Evolutionary conservation across 192 early-diverging fungal genomes (phyloP), one percentile per base, ranked within the genome.

Genomic region (Geosiphon pyriformis): DNA sequence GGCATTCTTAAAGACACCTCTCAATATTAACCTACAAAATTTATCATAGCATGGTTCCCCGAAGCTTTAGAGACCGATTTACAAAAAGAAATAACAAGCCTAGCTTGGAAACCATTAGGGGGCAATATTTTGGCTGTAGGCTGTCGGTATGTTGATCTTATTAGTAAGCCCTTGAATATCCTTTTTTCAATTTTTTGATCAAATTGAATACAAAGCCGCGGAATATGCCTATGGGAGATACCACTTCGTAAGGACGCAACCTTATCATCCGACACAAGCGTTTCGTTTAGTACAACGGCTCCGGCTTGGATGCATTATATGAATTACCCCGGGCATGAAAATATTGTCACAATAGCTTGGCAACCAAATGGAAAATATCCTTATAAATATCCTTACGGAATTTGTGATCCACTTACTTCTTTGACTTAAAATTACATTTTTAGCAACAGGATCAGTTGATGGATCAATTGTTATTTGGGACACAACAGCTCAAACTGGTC

Each of bases 341-440:
- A 56, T 30, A 56, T 67, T 23, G 65, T 67, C 6, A 53, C 65
- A 47, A 18, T 67, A 15, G 65, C 53, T 20, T 67, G 65, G 65
- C 32, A 67, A 30, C 65, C 65, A n/a, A 57, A 56, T 56, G 65
- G 53, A 67, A 53, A 42, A 67, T 67, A 67, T 67, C 65, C 65
- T 67, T 29, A 59, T 29, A 59, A 31, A 29, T 59, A 29, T 59
- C 26, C 32, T 30, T 34, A 12, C 29, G 17, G 4, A 29, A 1
- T 50, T 23, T 51, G 12, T 22, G 2, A 2, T 50, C 26, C 3
- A 26, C 8, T 35, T 65, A 31, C 32, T 37, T 46, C 33, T 15
- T 65, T 65, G 20, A 65, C 33, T 26, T 17, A 11, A 35, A 1
- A 37, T 56, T 15, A 67, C 65, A 4, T 67, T 20, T 26, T 55